Evolutionary conservation across 2,329 filamentous ascomycete species (phyloP).

Genomic region (Penicillium sp.): DNA sequence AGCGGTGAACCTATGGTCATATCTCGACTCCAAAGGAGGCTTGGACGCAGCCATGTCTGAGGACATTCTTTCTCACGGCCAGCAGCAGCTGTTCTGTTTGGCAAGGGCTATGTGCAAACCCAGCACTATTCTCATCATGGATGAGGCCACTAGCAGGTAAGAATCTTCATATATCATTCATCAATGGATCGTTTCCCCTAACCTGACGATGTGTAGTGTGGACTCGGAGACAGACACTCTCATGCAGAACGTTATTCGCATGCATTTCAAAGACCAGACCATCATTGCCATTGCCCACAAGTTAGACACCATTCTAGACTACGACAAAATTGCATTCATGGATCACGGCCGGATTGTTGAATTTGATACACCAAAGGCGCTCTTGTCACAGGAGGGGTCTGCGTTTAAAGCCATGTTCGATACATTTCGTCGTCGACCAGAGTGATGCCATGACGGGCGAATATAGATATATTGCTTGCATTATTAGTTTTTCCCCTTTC

Average conservation of each 20-base stretch:
- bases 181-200: background rate
- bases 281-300: conserved; percentile 62
- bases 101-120: conserved; percentile 59
- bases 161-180: background rate
- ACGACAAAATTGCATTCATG: conserved; percentile 38
- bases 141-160: conserved; percentile 35
- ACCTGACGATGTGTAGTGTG: conserved; percentile 46
- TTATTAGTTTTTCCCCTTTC: background rate
- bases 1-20: conserved; percentile 36
- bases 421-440: conserved; percentile 11
- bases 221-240: conserved; percentile 60
- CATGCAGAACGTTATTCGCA: conserved; percentile 60
- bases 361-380: conserved; percentile 27
- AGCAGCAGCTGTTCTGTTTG: conserved; percentile 65
- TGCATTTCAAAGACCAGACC: conserved; percentile 59
- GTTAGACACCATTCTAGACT: conserved; percentile 46
- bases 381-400: conserved; percentile 27
- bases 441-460: background rate
- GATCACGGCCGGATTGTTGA: conserved; percentile 35
- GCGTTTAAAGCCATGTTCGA: conserved; percentile 29
- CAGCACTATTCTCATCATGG: conserved; percentile 34
- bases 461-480: background rate
- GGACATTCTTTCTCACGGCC: conserved; percentile 55
- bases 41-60: conserved; percentile 44
- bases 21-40: conserved; percentile 37